phyloP scores from a whole-genome alignment of 495 filamentous ascomycete species.

The Hypoxylon intermedium region DNA sequence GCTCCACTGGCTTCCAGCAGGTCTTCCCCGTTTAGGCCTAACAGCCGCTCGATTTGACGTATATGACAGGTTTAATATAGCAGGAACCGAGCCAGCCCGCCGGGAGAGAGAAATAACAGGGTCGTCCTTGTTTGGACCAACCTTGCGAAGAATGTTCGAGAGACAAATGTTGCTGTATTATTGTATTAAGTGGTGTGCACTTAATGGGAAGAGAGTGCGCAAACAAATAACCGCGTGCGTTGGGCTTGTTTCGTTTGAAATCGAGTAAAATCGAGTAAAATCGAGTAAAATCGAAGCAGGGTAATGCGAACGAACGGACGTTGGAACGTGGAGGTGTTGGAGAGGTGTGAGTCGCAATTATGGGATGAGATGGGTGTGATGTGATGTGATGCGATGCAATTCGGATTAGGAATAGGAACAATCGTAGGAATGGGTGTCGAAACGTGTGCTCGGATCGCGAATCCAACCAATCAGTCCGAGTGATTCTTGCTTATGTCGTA shows the following conservation, averaged over 20 bases:
- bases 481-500: not conserved
- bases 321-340: not conserved
- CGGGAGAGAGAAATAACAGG: conserved; percentile 12
- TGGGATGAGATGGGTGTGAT: too few relatives aligned
- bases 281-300: not conserved
- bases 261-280: not conserved
- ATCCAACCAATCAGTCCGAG: conserved; percentile 5
- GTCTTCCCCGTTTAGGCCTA: conserved; percentile 30
- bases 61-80: conserved; percentile 30
- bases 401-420: conserved; percentile 3
- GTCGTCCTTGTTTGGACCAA: not conserved
- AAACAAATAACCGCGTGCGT: not conserved
- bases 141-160: too few relatives aligned
- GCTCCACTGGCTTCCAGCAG: conserved; percentile 25
- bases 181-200: too few relatives aligned
- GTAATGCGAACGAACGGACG: not conserved
- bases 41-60: conserved; percentile 25
- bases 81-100: conserved; percentile 14
- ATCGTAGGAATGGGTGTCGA: conserved; percentile 12
- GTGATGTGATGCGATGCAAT: conserved; percentile 18
- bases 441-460: conserved; percentile 39
- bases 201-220: too few relatives aligned
- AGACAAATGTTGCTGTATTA: too few relatives aligned
- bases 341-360: conserved; percentile 4
- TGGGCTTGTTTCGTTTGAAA: not conserved